Evolutionary conservation across 148 eudicot genomes (phyloP), one percentile per base, ranked within the genome.

Genomic region (Suaeda aralocaspica): DNA sequence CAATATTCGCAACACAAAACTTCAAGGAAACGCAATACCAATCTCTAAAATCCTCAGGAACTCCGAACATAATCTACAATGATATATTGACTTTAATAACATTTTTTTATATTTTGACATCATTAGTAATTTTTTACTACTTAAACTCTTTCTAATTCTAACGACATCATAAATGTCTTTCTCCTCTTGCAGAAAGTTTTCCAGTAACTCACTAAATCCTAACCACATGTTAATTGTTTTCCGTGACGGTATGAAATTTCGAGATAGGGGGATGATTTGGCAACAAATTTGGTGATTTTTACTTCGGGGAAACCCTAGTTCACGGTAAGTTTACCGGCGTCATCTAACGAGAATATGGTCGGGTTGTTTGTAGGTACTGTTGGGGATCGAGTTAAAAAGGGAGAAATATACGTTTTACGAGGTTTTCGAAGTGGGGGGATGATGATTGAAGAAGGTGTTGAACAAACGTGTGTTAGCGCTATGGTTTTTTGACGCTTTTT

Each of bases 301-400:
- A 49, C 93, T 97, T 28, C 99, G 92, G 30, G 93, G 88, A 29
- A 94, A 91, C 2, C 99, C 99, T 57, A 94, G 75, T 74, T 91
- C 90, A 18, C 88, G 89, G 81, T 79, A 78, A 91, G 93, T 58
- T 91, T 94, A 0, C 91, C 92, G 45, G 99, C 99, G 26, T 86
- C 89, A 33, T 91, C 92, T 39, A 94, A 88, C 88, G 59, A 94
- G 88, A 70, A 91, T 77, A 42, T 89, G 97, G 0, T 83, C 73
- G 25, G 84, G 90, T 58, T 89, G 97, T 76, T 86, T 94, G 70
- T 80, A 94, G 86, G 75, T 72, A 91, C 13, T 82, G 87, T 30
- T 91, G 91, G 62, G n/a, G 99, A 87, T 33, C 79, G 84, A 44
- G 73, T 75, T 48, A 94, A 78, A 83, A 94, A 94, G 1, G 90